A percentile compares a stretch with the other conserved stretches of the same genome.
Evolutionary conservation across 164 flowering plant genomes (phyloP).

Genomic region (Dillenia suffruticosa): DNA sequence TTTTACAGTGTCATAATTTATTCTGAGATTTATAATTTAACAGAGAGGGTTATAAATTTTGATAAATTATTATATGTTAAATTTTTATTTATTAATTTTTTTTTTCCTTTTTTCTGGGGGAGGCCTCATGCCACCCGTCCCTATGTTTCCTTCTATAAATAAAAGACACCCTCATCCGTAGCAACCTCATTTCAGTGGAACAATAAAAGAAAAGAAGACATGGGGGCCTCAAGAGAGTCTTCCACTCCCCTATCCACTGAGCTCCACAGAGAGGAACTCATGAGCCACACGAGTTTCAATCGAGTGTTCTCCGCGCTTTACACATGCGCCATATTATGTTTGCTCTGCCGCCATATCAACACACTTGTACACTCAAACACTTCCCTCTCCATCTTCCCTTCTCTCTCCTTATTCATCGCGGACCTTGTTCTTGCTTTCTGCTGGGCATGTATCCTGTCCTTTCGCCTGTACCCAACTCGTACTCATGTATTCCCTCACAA

Average conservation of each 20-base stretch:
- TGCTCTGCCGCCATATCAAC: slow-evolving; percentile 10
- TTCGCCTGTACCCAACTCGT: slow-evolving; percentile 7
- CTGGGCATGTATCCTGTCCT: slow-evolving; percentile 12
- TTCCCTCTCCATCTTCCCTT: neutral
- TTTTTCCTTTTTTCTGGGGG: too few species aligned
- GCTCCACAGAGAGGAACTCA: slow-evolving; percentile 27
- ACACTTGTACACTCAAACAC: slow-evolving; percentile 3
- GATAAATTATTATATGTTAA: too few species aligned
- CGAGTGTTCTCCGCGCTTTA: slow-evolving; percentile 11
- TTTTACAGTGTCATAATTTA: too few species aligned
- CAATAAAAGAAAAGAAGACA: neutral
- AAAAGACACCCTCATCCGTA: too few species aligned
- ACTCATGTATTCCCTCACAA: slow-evolving; percentile 9
- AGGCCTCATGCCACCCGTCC: too few species aligned
- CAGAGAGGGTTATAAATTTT: too few species aligned
- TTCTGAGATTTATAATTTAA: too few species aligned
- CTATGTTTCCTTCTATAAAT: too few species aligned
- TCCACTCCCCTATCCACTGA: slow-evolving; percentile 15
- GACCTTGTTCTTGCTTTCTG: slow-evolving; percentile 12
- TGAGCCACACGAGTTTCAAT: neutral
- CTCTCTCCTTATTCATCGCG: slow-evolving; percentile 5
- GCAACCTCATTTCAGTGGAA: too few species aligned
- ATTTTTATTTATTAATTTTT: too few species aligned
- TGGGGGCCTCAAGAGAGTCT: slow-evolving; percentile 6
- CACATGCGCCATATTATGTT: slow-evolving; percentile 7